Base-by-base conservation (phyloP, 331 rosid species). In the Erythrophleum ivorense region DNA sequence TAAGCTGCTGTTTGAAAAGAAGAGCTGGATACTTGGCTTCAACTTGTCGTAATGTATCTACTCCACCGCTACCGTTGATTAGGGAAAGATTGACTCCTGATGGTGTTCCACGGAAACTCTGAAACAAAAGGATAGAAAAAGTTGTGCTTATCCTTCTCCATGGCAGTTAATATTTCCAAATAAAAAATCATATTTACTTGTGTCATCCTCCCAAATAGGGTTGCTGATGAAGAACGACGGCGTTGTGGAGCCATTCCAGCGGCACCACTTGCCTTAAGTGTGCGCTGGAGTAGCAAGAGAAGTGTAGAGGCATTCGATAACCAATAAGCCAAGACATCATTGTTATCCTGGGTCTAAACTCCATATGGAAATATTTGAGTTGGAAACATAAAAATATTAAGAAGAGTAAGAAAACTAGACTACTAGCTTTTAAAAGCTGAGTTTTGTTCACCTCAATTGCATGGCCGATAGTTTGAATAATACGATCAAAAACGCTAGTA, bases 171-270 rank as follows among this genome's bases (percentile, higher is more conserved):
- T 49, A 67, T 46, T 60, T 80, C 75, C 54, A 80, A 78, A 55
- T 72, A 43, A 77, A 70, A 81, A 73, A 78, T 82, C 54, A 53
- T 64, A 78, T 72, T 84, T 90, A 93, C 97, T 66, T 91, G 97
- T 69, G 97, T 87, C 97, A 93, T 88, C 82, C 97, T 87, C 86
- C 97, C 97, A 59, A 93, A 93, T 31, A 93, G 81, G 48, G 91
- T 88, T 67, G 93, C 97, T 9, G 97, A 91, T 54, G 90, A 87
- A 40, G 97, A 91, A 70, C 97, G 91, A 62, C 97, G 97, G 68
- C 97, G 94, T 66, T 90, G 97, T 19, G 97, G 97, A 77, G 97
- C 83, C 92, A 93, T 90, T 82, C 97, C 97, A 40, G 97, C 97
- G 34, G 97, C 97, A 81, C 97, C 93, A 78, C 97, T 93, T 68